A percentile compares a stretch with the other conserved stretches of the same genome.
phyloP scores from a whole-genome alignment of 2,329 filamentous ascomycete species.

The Esteya vermicola region DNA sequence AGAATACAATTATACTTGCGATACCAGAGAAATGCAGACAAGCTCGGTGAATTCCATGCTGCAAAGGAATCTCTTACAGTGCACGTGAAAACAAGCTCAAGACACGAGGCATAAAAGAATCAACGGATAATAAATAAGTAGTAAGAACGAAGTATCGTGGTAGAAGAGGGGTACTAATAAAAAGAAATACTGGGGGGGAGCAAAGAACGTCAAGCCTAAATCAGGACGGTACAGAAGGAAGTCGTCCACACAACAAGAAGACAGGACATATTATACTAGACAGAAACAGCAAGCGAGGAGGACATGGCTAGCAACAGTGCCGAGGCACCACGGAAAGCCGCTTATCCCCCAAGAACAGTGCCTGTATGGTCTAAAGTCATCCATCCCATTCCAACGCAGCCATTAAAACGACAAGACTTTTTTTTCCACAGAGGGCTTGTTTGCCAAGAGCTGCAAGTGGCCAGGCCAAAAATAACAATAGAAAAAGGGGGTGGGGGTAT shows the following conservation, averaged over 20 bases:
- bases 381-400: not conserved
- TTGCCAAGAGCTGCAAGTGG: not conserved
- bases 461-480: constrained; percentile 1
- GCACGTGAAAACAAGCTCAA: not conserved
- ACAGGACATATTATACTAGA: constrained; percentile 12
- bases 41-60: too few species aligned
- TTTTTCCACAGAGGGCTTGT: not conserved
- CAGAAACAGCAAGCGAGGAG: not conserved
- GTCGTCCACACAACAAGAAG: constrained; percentile 21
- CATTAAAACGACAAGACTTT: not conserved
- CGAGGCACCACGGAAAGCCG: not conserved
- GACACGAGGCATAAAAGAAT: not conserved
- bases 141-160: not conserved
- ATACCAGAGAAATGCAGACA: too few species aligned
- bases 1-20: too few species aligned
- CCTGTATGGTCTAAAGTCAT: not conserved
- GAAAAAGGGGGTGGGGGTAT: constrained; percentile 1
- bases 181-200: constrained; percentile 22
- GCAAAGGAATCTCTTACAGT: too few species aligned
- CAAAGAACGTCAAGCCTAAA: constrained; percentile 23
- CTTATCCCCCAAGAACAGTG: not conserved
- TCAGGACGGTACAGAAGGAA: constrained; percentile 15
- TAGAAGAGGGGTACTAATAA: constrained; percentile 26
- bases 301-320: not conserved
- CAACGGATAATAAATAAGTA: constrained; percentile 2